Conservation (phyloP, 169 alveolate genomes). For the Eimeria falciformis region DNA sequence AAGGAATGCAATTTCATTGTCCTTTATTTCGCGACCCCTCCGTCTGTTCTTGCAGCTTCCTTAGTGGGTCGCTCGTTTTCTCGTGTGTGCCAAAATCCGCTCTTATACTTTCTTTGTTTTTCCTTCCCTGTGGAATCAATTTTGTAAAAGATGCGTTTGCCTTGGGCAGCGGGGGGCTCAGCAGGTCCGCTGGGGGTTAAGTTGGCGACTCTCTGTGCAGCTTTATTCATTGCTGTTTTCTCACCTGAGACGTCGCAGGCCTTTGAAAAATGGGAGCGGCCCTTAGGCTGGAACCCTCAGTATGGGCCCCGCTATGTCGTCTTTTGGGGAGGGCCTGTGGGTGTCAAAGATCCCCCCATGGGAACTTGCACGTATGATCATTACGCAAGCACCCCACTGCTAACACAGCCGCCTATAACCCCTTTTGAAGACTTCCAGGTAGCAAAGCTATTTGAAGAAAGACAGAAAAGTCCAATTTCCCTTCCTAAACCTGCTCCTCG, state of each 20-base stretch:
- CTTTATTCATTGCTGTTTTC: neutral
- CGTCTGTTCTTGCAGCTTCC: no score
- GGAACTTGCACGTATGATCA: slow-evolving; percentile 35
- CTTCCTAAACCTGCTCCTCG: neutral
- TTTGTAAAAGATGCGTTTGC: no score
- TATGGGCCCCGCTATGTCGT: slow-evolving; percentile 66
- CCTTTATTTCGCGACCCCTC: no score
- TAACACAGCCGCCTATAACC: neutral
- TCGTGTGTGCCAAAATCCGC: no score
- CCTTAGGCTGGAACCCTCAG: slow-evolving; percentile 45
- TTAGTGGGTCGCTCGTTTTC: no score
- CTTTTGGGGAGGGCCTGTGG: neutral
- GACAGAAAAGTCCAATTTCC: neutral
- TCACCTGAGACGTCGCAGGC: neutral
- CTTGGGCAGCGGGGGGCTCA: no score
- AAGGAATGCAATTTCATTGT: no score
- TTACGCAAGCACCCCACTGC: neutral
- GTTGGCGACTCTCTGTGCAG: neutral
- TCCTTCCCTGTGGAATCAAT: no score
- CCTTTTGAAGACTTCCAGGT: neutral
- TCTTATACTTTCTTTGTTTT: no score
- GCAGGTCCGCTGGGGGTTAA: no score
- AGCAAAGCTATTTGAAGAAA: neutral
- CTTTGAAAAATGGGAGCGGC: slow-evolving; percentile 56
- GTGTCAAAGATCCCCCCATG: neutral